Base-by-base conservation (phyloP, 2,329 filamentous ascomycete species). In the Clarireedia homoeocarpa region DNA sequence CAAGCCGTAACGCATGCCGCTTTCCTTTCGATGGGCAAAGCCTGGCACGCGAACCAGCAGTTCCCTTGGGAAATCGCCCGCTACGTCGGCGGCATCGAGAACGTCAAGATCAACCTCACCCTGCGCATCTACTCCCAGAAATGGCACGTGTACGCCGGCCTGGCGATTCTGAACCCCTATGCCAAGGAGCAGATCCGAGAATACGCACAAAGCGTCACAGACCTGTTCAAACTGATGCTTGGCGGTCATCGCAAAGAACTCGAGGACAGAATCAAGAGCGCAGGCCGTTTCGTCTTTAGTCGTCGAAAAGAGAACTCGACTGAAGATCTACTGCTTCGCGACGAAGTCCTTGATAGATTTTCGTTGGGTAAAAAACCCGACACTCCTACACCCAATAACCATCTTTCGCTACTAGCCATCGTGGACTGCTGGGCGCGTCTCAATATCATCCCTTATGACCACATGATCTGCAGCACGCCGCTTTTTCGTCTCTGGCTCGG, bases 391-490 rank as follows among this genome's bases (percentile, higher is more conserved):
- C 89, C 87, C 53, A 99, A 99, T 74, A 99, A 94, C 70, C 95
- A 99, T 72, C 80, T 99, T 30, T 91, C 86, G 69, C 78, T 99
- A 56, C 79, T 99, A 46, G 94, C 91, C 48, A 99, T 99, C 83
- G 95, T 97, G 45, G 94, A 99, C 74, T 97, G 92, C 74, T 99
- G 94, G 94, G 94, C 89, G 69, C 89, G 89, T 63, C 80, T 97
- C 47, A 88, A 85, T 36, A 99, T 96, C 66, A 88, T 95, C 48
- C 94, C 94, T 0, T 99, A 99, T 71, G 92, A 99, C 72, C 95
- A 99, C 76, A 99, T 99, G 91, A 95, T 99, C 64, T 99, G 94
- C 75, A 96, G 91, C 53, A 99, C 94, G 40, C 94, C 94, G 75
- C 82, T 97, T 48, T 99, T 99, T 77, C 88, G 94, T 51, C 83